A percentile compares a stretch with the other conserved stretches of the same genome.
These are phyloP conservation scores for Komagataella populi DNA, from an alignment of 805 yeast genomes.

Conservation along the genomic window DNA sequence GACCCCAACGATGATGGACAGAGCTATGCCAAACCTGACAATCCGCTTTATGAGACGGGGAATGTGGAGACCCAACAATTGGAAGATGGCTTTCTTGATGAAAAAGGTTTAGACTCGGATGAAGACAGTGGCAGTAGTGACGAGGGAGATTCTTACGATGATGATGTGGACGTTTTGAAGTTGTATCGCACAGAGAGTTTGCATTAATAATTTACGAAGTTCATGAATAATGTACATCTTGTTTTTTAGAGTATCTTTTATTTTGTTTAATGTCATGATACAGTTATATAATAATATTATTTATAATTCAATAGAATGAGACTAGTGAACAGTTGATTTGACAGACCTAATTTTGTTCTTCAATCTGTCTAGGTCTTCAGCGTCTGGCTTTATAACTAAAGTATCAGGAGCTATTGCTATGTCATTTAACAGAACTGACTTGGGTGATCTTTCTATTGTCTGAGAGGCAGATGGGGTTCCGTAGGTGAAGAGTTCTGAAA, in stretches of 20 bases:
- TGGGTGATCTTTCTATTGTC: neutral
- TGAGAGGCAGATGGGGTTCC: neutral
- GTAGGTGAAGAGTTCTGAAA: neutral
- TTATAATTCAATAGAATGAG: neutral
- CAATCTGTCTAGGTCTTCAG: conserved; percentile 16
- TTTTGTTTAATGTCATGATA: neutral
- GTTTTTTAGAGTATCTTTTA: neutral
- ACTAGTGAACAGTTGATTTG: neutral
- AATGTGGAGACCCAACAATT: neutral
- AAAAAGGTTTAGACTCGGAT: neutral
- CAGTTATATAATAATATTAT: neutral
- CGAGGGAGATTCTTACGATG: neutral
- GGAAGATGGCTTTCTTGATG: neutral
- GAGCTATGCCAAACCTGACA: conserved; percentile 48
- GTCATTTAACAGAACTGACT: neutral
- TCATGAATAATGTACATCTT: neutral
- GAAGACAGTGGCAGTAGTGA: neutral
- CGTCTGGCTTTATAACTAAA: neutral
- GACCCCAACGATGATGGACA: conserved; percentile 78
- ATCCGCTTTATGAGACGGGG: conserved; percentile 44
- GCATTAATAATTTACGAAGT: neutral
- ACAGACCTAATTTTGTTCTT: conserved; percentile 8
- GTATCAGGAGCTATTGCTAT: neutral
- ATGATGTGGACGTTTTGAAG: neutral
- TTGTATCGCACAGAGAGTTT: neutral